Conservation (phyloP, 371 early-diverging fungal species). For the Syncephalastrum monosporum region DNA sequence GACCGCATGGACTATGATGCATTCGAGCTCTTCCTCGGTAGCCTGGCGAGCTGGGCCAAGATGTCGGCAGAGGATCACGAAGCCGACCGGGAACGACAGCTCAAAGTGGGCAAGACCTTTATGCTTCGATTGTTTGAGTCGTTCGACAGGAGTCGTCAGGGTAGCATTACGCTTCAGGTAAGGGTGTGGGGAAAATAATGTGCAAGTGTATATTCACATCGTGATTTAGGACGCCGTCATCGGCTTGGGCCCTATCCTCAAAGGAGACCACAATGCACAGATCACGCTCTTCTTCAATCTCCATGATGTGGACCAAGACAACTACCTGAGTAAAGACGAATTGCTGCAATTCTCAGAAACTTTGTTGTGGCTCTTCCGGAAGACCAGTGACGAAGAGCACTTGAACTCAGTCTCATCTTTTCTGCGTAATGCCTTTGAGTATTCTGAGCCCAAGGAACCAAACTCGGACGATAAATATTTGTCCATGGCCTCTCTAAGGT, state of each 20-base stretch:
- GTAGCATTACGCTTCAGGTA: slow-evolving; percentile 62
- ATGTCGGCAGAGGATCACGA: slow-evolving; percentile 18
- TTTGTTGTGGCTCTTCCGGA: slow-evolving; percentile 75
- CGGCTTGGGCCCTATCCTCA: slow-evolving; percentile 76
- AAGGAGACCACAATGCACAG: slow-evolving; percentile 76
- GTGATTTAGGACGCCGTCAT: slow-evolving; percentile 68
- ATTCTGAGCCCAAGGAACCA: slow-evolving; percentile 47
- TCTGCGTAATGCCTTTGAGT: slow-evolving; percentile 67
- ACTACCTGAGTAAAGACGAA: slow-evolving; percentile 76
- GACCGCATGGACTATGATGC: slow-evolving; percentile 35
- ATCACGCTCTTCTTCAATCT: slow-evolving; percentile 84
- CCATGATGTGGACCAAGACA: slow-evolving; percentile 79
- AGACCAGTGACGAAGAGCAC: slow-evolving; percentile 43
- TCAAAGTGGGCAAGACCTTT: slow-evolving; percentile 46
- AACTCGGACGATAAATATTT: slow-evolving; percentile 24
- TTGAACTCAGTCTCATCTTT: slow-evolving; percentile 71
- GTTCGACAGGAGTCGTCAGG: slow-evolving; percentile 58
- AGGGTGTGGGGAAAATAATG: not conserved
- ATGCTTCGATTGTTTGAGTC: slow-evolving; percentile 52
- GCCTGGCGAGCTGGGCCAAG: slow-evolving; percentile 39
- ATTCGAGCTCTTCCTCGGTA: slow-evolving; percentile 37
- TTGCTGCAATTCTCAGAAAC: slow-evolving; percentile 88
- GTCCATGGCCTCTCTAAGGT: slow-evolving; percentile 45
- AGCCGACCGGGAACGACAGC: slow-evolving; percentile 29
- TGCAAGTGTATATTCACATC: not conserved